Base-by-base conservation (phyloP, 208 protist species). In the Crithidia expoeki region DNA sequence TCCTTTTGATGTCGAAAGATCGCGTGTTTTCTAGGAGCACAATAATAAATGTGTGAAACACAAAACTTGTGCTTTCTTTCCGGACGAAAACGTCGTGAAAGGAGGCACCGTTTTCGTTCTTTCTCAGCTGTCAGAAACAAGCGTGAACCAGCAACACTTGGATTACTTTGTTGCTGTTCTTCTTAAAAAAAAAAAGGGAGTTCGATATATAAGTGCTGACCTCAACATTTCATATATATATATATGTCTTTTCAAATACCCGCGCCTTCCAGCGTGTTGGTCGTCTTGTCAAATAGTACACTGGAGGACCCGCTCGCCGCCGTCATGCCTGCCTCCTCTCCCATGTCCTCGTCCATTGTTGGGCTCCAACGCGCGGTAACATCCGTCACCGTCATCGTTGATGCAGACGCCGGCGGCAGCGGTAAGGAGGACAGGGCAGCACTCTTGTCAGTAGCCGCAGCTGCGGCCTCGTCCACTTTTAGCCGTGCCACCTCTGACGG, bases 131-230 rank as follows among this genome's bases (percentile, higher is more conserved):
- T n/a, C n/a, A n/a, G n/a, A n/a, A n/a, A n/a, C n/a, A n/a, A n/a
- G n/a, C n/a, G n/a, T n/a, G n/a, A n/a, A n/a, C n/a, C n/a, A n/a
- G n/a, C n/a, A n/a, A n/a, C n/a, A n/a, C n/a, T n/a, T n/a, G n/a
- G n/a, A n/a, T n/a, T n/a, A n/a, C n/a, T n/a, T n/a, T n/a, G n/a
- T n/a, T n/a, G n/a, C n/a, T n/a, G n/a, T n/a, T n/a, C n/a, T n/a
- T n/a, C n/a, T n/a, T n/a, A n/a, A 67, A 60, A 73, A 73, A 58
- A 60, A 30, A 57, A 67, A 55, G 28, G 7, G 46, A 28, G 30
- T 64, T 58, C 32, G 30, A 40, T 40, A 40, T 40, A 40, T 40
- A 40, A 14, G 36, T 5, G 12, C 12, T 12, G 36, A 14, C 36
- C 36, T 12, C 36, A 12, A 5, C 12, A 14, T 12, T 12, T 40